Base-by-base conservation (phyloP, 371 early-diverging fungal genomes). In the Capillidium heterosporum region DNA sequence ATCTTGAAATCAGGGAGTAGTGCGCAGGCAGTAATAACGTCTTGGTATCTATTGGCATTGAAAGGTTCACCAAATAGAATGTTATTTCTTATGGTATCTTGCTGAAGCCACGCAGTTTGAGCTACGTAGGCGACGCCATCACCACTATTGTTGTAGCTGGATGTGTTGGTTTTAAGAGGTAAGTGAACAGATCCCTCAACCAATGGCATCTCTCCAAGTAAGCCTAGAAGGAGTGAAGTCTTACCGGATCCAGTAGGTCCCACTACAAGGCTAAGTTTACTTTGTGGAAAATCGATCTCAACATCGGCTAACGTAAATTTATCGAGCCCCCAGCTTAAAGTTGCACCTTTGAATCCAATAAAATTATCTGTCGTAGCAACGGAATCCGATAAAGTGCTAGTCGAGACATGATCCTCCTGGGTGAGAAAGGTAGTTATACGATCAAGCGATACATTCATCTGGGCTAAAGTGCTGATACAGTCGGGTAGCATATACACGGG, bases 51-150 rank as follows among this genome's bases (percentile, higher is more conserved):
- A 1, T 62, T 71, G 32, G 68, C 65, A 47, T 85, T 76, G 53
- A 71, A 89, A 7, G 66, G 66, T 50, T 72, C 63, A 41, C 91
- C 91, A 67, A 92, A 92, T 32, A 89, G 61, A 49, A 92, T 85
- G 59, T 92, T 92, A 46, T 88, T 82, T 27, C 81, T 73, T 44
- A 92, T 78, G 0, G 89, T 77, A 15, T 77, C 85, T 59, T 91
- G 86, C 61, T 82, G 80, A 29, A 92, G 71, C 92, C 92, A 91
- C 1, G 91, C 84, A 43, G 79, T 66, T 57, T 89, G 90, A 17
- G 87, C 69, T 17, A 84, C 85, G 65, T 82, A 89, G 0, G 84
- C 88, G 1, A 89, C 70, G 1, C 71, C 71, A 26, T 64, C 74
- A 72, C 4, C 60, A 68, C 19, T 70, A 50, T 69, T 73, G n/a